Percentiles rank a stretch among this genome's conserved stretches.
Conservation (phyloP, 1,284 basidiomycete species). For the Golubevia sp. region DNA sequence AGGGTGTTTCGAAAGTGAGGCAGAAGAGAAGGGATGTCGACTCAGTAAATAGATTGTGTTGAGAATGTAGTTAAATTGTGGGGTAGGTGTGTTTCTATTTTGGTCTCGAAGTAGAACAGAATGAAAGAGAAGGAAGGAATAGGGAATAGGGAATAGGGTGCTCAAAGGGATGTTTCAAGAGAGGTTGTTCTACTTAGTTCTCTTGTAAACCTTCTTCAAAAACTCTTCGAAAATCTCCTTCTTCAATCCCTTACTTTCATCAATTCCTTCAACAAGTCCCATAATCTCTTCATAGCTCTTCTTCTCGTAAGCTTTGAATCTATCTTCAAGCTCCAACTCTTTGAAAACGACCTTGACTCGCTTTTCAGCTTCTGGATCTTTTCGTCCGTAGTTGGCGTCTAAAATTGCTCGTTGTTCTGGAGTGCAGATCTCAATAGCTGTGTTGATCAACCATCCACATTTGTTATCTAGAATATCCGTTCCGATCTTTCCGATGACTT, state of each 20-base stretch:
- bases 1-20: too few relatives aligned
- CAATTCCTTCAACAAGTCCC: slow-evolving; percentile 72
- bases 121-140: too few relatives aligned
- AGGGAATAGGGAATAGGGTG: too few relatives aligned
- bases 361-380: slow-evolving; percentile 71
- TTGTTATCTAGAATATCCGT: slow-evolving; percentile 99
- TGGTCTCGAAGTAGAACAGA: too few relatives aligned
- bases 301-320: slow-evolving; percentile 80
- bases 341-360: slow-evolving; percentile 79
- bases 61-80: too few relatives aligned
- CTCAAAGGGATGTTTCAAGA: too few relatives aligned
- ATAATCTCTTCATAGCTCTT: slow-evolving; percentile 73
- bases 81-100: too few relatives aligned
- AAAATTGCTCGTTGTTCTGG: slow-evolving; percentile 68
- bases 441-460: slow-evolving; percentile 96
- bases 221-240: slow-evolving; percentile 81
- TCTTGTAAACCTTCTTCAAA: slow-evolving; percentile 86
- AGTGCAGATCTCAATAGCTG: slow-evolving; percentile 75
- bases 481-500: slow-evolving; percentile 93
- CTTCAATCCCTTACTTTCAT: slow-evolving; percentile 73
- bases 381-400: slow-evolving; percentile 83
- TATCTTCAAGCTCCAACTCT: slow-evolving; percentile 72
- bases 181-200: slow-evolving; percentile 61
- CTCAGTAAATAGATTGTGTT: too few relatives aligned
- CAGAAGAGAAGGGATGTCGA: too few relatives aligned